Evolutionary conservation across 164 flowering plant species (phyloP).

Genomic region (Magnolia kwangsiensis): DNA sequence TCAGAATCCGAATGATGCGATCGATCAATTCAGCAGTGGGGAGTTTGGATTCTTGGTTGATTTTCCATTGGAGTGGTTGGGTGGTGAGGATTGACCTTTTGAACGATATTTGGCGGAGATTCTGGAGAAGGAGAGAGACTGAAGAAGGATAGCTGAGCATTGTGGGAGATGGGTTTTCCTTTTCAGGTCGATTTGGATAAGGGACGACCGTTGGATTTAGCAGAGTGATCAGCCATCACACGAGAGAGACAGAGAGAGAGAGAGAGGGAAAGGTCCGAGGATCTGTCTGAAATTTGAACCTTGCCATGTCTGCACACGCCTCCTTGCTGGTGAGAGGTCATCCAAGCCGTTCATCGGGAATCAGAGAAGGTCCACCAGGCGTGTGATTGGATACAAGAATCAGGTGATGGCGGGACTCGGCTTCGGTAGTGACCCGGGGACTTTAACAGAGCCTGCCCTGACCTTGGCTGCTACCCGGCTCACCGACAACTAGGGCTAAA

Average conservation of each 20-base stretch:
- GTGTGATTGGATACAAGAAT: too few species aligned
- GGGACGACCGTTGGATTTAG: neutral
- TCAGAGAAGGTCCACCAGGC: too few species aligned
- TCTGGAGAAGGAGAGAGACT: neutral
- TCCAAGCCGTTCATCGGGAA: too few species aligned
- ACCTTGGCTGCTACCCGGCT: too few species aligned
- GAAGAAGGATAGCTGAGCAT: constrained; percentile 24
- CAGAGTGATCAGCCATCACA: constrained; percentile 6
- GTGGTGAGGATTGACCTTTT: constrained; percentile 35
- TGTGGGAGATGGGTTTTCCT: constrained; percentile 7
- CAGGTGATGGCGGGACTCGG: too few species aligned
- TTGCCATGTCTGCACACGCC: too few species aligned
- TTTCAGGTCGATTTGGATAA: constrained; percentile 4
- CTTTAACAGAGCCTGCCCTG: too few species aligned
- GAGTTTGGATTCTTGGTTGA: constrained; percentile 43
- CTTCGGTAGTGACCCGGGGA: too few species aligned
- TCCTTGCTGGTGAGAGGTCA: too few species aligned
- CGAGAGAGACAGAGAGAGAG: neutral
- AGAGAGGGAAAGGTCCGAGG: neutral
- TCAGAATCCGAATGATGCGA: constrained; percentile 57
- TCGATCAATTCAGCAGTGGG: constrained; percentile 39
- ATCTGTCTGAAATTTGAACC: too few species aligned
- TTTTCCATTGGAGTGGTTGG: constrained; percentile 36
- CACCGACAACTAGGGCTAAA: too few species aligned
- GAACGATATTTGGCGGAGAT: neutral